Conservation (phyloP, 306 rosid genomes). For the Inga oerstediana region DNA sequence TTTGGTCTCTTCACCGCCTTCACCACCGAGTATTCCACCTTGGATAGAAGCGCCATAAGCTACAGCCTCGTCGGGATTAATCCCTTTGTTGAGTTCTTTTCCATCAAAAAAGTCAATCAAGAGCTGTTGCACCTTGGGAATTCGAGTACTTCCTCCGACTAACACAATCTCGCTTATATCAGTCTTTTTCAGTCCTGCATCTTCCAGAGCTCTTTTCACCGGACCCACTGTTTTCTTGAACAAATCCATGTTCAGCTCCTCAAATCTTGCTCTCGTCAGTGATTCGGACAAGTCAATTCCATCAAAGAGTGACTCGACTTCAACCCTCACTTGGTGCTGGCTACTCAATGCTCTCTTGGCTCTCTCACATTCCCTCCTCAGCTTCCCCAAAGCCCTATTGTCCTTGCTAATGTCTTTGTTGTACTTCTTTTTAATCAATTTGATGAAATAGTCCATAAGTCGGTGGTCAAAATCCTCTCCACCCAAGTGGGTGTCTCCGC, state of each 20-base stretch:
- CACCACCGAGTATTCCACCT: conserved; percentile 57
- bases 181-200: conserved; percentile 51
- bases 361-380: conserved; percentile 58
- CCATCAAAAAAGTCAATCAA: conserved; percentile 60
- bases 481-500: conserved; percentile 69
- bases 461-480: conserved; percentile 72
- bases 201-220: conserved; percentile 54
- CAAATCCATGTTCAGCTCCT: conserved; percentile 61
- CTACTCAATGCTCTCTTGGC: conserved; percentile 63
- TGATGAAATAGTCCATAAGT: conserved; percentile 59
- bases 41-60: conserved; percentile 64
- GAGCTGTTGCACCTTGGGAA: conserved; percentile 62
- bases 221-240: conserved; percentile 65
- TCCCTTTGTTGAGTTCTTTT: conserved; percentile 58
- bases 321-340: conserved; percentile 62
- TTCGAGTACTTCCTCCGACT: conserved; percentile 62
- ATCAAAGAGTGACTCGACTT: conserved; percentile 55
- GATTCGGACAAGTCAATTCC: conserved; percentile 61
- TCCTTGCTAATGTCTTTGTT: conserved; percentile 56
- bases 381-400: conserved; percentile 58
- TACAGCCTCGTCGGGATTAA: conserved; percentile 68
- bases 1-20: conserved; percentile 46
- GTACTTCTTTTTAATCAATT: conserved; percentile 54
- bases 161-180: conserved; percentile 55
- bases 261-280: conserved; percentile 57